phyloP scores from a whole-genome alignment of 768 basidiomycete genomes.

The Tulasnella sp. region DNA sequence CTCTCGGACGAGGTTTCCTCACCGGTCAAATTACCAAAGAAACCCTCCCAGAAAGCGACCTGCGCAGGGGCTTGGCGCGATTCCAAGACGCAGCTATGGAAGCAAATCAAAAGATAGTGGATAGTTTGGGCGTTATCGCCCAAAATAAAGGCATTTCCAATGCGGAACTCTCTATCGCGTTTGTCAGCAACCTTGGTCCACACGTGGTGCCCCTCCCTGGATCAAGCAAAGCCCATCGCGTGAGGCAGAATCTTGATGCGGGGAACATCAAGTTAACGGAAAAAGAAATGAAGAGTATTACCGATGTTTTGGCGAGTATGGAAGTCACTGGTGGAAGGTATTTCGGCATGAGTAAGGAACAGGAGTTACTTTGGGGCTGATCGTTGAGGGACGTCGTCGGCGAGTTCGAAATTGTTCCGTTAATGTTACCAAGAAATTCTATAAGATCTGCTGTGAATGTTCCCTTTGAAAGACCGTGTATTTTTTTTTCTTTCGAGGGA shows the following conservation, averaged over 20 bases:
- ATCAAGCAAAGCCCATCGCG: slow-evolving; percentile 41
- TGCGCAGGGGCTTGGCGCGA: slow-evolving; percentile 33
- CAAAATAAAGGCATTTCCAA: slow-evolving; percentile 38
- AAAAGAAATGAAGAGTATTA: slow-evolving; percentile 44
- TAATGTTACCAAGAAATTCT: too few relatives aligned
- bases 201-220: slow-evolving; percentile 35
- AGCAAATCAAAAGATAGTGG: slow-evolving; percentile 39
- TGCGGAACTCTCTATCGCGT: slow-evolving; percentile 42
- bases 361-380: slow-evolving; percentile 20
- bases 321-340: slow-evolving; percentile 45
- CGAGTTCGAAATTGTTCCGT: too few relatives aligned
- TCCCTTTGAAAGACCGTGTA: too few relatives aligned
- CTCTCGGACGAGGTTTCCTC: slow-evolving; percentile 34
- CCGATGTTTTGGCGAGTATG: slow-evolving; percentile 37
- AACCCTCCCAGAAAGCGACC: slow-evolving; percentile 39
- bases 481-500: too few relatives aligned
- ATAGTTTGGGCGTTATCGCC: slow-evolving; percentile 35
- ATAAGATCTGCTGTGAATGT: too few relatives aligned
- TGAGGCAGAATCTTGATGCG: slow-evolving; percentile 45
- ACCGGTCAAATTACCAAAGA: slow-evolving; percentile 36
- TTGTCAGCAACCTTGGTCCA: slow-evolving; percentile 35
- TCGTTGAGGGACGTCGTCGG: background rate
- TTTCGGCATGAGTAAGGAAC: slow-evolving; percentile 20
- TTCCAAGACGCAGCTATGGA: slow-evolving; percentile 37
- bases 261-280: slow-evolving; percentile 43